phyloP scores from a whole-genome alignment of 1,284 basidiomycete genomes.

The Fomes fomentarius region DNA sequence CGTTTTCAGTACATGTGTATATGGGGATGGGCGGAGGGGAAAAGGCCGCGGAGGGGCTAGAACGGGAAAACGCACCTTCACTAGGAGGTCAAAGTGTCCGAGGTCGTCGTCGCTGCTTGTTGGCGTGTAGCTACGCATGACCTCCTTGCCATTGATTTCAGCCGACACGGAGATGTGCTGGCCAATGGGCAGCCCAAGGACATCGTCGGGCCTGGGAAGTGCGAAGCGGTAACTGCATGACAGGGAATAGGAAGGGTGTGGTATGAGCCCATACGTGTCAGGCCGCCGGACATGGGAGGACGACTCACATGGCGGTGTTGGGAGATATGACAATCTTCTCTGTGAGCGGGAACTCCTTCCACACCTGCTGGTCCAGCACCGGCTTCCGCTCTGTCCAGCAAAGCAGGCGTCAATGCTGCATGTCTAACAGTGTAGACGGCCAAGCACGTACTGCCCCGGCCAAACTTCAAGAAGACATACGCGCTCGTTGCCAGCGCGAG shows the following conservation, averaged over 20 bases:
- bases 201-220: slow-evolving; percentile 72
- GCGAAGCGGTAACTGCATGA: slow-evolving; percentile 85
- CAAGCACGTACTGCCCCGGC: slow-evolving; percentile 39
- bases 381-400: slow-evolving; percentile 54
- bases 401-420: slow-evolving; percentile 8
- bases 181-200: slow-evolving; percentile 93
- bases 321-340: slow-evolving; percentile 89
- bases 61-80: slow-evolving; percentile 70
- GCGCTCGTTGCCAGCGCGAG: slow-evolving; percentile 39
- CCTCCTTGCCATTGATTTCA: slow-evolving; percentile 88
- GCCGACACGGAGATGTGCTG: slow-evolving; percentile 95
- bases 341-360: slow-evolving; percentile 82
- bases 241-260: background rate
- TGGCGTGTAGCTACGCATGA: slow-evolving; percentile 94
- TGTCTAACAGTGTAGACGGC: too few species aligned
- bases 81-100: slow-evolving; percentile 94
- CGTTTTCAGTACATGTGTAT: slow-evolving; percentile 4
- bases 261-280: slow-evolving; percentile 1
- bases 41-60: background rate
- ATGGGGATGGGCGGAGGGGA: background rate
- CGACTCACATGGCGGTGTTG: slow-evolving; percentile 88
- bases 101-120: slow-evolving; percentile 91
- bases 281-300: background rate
- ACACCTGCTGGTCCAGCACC: slow-evolving; percentile 74
- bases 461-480: slow-evolving; percentile 49